Evolutionary conservation across 371 early-diverging fungal genomes (phyloP), one percentile per base, ranked within the genome.

Genomic region (Neoconidiobolus thromboides): DNA sequence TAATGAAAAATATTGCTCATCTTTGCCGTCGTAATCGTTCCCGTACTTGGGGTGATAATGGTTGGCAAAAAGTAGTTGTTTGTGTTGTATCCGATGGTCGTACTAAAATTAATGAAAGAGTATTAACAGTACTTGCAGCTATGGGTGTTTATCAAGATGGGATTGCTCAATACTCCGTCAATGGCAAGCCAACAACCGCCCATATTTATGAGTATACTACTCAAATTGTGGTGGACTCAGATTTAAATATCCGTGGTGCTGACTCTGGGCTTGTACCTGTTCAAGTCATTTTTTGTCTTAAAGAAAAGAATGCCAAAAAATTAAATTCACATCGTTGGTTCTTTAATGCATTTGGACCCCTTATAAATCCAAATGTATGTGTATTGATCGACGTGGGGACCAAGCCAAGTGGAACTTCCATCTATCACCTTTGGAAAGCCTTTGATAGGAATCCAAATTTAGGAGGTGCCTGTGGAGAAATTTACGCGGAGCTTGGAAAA

Each of bases 271-370:
- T 75, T 67, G 82, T 85, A 7, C 91, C 91, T 0, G 76, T 83
- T 51, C 91, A 91, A 70, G 78, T 87, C 40, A 68, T 91, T 44
- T 89, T 90, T 69, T 86, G 85, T 60, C 73, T 91, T 52, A 91
- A 91, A 75, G 86, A 87, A 62, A 81, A 82, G 64, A 84, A 81
- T 67, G 73, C 72, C 55, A 84, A 86, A 64, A 81, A 86, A 74
- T 79, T 91, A 70, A 91, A 91, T 73, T 87, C 87, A 39, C 91
- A 91, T 65, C 81, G 89, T 43, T 91, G 90, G 91, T 89, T 90
- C 76, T 90, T 91, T 69, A 87, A 87, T 63, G 88, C 90, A 2
- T 85, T 91, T 62, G 79, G 88, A 0, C 77, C 75, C 14, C 68
- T 85, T 14, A 65, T 91, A 54, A 73, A 80, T 47, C 91, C 91